Evolutionary conservation across 2,329 filamentous ascomycete species (phyloP).

Genomic region (Cadophora malorum): DNA sequence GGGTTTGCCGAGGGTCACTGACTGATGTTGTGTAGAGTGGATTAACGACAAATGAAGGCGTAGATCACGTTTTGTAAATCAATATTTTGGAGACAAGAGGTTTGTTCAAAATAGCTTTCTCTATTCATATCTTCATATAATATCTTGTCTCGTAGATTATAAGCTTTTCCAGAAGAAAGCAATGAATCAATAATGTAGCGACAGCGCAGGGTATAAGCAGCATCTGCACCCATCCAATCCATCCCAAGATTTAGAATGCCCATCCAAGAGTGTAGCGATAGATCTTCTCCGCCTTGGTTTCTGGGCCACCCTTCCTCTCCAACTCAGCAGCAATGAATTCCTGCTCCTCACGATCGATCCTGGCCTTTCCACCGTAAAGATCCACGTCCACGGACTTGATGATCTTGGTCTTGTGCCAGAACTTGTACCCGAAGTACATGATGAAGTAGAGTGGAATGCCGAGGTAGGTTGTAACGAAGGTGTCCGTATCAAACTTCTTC

Average conservation of each 20-base stretch:
- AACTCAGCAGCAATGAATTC: conserved; percentile 36
- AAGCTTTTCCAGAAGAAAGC: background rate
- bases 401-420: conserved; percentile 50
- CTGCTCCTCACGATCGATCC: conserved; percentile 65
- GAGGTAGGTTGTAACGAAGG: conserved; percentile 68
- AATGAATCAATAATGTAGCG: conserved; percentile 1
- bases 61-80: background rate
- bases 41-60: too few relatives aligned
- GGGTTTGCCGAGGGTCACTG: too few relatives aligned
- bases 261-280: conserved; percentile 39
- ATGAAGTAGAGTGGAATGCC: conserved; percentile 68
- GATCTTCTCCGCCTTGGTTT: conserved; percentile 37
- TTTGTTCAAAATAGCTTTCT: background rate
- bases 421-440: conserved; percentile 63
- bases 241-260: conserved; percentile 28
- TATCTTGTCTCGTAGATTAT: conserved; percentile 2
- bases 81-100: background rate
- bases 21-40: too few relatives aligned
- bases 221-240: background rate
- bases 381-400: conserved; percentile 58
- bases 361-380: conserved; percentile 63
- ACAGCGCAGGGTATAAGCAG: conserved; percentile 5
- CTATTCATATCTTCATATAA: conserved; percentile 13
- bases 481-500: conserved; percentile 66
- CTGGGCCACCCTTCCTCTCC: conserved; percentile 33